Conservation (phyloP, 2,329 filamentous ascomycete genomes). For the Metarhizium robertsii region DNA sequence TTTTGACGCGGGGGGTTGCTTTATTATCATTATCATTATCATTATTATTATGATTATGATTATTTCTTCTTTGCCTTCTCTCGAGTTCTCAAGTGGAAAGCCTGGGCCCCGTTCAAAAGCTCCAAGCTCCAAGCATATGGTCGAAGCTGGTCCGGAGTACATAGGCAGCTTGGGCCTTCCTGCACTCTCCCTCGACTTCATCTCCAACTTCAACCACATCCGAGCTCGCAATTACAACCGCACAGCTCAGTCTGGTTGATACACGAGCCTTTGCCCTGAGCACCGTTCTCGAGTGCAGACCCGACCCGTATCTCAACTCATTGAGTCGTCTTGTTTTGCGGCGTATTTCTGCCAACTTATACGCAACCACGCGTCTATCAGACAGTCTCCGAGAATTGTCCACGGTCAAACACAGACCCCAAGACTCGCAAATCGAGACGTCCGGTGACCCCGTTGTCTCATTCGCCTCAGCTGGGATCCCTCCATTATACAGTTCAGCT, state of each 20-base stretch:
- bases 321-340: not conserved
- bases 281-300: not conserved
- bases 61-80: not conserved
- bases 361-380: not conserved
- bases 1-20: not conserved
- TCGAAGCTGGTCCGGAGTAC: not conserved
- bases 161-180: not conserved
- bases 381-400: not conserved
- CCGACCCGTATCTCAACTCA: not conserved
- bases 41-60: too few relatives aligned
- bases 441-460: not conserved
- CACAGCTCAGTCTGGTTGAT: not conserved
- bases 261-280: not conserved
- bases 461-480: not conserved
- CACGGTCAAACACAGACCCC: not conserved
- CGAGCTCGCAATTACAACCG: not conserved
- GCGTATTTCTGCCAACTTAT: not conserved
- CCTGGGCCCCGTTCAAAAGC: not conserved
- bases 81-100: not conserved
- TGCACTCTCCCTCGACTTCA: constrained; percentile 1
- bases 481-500: not conserved
- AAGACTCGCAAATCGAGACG: not conserved
- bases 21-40: too few relatives aligned
- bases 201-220: constrained; percentile 2
- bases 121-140: not conserved